Evolutionary conservation across 257 asterid species (phyloP).

Genomic region (Nicotiana sylvestris): DNA sequence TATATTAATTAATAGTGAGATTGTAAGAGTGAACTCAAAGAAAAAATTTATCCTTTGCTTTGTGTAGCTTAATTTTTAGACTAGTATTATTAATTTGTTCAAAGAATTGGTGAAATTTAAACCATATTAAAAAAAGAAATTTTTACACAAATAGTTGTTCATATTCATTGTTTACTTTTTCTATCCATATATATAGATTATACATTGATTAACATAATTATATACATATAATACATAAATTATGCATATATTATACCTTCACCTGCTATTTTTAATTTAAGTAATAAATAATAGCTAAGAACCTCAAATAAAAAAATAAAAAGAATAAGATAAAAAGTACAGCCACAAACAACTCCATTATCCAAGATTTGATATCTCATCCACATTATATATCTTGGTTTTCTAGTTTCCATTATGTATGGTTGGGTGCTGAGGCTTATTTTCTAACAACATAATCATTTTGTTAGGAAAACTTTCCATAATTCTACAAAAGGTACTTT

Average conservation of each 20-base stretch:
- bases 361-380: background rate
- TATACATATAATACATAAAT: too few species aligned
- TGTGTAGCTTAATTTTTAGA: background rate
- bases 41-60: background rate
- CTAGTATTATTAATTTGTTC: background rate
- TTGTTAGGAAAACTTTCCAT: background rate
- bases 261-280: too few species aligned
- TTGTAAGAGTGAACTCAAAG: background rate
- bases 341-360: background rate
- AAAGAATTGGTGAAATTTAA: background rate
- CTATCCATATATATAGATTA: too few species aligned
- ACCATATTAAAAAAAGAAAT: background rate
- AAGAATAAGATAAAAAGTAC: background rate
- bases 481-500: background rate
- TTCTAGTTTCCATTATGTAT: background rate
- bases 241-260: too few species aligned
- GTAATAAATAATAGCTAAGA: background rate
- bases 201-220: too few species aligned
- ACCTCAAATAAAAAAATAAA: background rate
- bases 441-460: background rate
- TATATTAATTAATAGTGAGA: too few species aligned
- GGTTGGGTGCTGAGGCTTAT: background rate
- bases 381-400: background rate
- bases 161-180: too few species aligned
- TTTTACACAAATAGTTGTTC: too few species aligned